These are phyloP conservation scores for Umbelopsis vinacea DNA, from an alignment of 192 early-diverging fungal genomes.

Conservation along the genomic window DNA sequence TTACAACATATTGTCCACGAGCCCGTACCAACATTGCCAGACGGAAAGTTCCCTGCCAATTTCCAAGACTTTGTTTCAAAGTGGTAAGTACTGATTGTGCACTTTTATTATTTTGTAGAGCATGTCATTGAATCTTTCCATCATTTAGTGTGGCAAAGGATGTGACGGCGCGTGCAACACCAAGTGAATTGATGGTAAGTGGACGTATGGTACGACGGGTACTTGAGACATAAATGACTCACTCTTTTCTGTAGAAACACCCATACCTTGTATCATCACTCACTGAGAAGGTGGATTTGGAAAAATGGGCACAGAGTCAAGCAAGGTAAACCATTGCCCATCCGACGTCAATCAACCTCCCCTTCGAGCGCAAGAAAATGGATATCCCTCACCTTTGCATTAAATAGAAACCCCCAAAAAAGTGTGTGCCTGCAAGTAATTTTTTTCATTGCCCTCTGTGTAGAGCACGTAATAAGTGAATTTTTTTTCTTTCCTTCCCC, in stretches of 20 bases:
- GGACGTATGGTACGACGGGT: no score
- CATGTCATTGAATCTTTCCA: not conserved
- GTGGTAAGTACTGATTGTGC: conserved; percentile 54
- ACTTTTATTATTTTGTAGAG: not conserved
- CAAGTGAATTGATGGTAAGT: conserved; percentile 65
- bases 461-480: not conserved
- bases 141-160: conserved; percentile 57
- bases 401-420: not conserved
- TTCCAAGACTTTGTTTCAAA: conserved; percentile 77
- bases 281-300: conserved; percentile 25
- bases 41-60: conserved; percentile 71
- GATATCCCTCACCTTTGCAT: conserved; percentile 1
- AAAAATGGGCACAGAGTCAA: conserved; percentile 23
- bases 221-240: no score
- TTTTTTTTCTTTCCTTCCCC: no score
- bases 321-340: not conserved
- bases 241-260: conserved; percentile 22
- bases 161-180: conserved; percentile 61
- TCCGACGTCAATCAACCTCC: not conserved
- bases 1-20: conserved; percentile 93
- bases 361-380: conserved; percentile 1
- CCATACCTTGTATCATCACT: conserved; percentile 17
- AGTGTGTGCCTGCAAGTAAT: not conserved
- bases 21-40: conserved; percentile 78
- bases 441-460: not conserved